These are phyloP conservation scores for Chlorella sp. DNA, from an alignment of 139 green algal genomes.

Conservation along the genomic window DNA sequence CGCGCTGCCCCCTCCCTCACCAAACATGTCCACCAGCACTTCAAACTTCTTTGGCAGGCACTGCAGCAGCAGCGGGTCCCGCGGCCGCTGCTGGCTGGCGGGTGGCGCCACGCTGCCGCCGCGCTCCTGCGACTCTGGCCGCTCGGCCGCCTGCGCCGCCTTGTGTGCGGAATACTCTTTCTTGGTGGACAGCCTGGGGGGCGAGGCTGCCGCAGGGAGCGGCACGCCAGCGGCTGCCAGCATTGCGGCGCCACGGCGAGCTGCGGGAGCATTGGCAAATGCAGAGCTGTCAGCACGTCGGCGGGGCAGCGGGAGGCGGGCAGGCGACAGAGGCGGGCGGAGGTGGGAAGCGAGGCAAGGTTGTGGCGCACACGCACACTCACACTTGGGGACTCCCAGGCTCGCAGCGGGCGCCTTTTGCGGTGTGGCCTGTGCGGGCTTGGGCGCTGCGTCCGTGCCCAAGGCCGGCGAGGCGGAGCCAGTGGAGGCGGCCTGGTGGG, in stretches of 20 bases:
- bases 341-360: not conserved
- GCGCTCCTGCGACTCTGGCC: not conserved
- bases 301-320: not conserved
- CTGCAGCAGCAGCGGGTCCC: constrained; percentile 26
- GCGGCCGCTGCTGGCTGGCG: not conserved
- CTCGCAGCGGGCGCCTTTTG: too few relatives aligned
- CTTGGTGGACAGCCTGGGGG: constrained; percentile 2
- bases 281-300: too few relatives aligned
- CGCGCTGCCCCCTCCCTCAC: not conserved
- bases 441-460: not conserved
- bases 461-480: not conserved
- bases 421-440: not conserved
- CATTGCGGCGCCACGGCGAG: constrained; percentile 21
- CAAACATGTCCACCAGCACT: constrained; percentile 37
- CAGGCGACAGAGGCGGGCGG: not conserved
- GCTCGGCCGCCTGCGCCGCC: not conserved
- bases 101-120: not conserved
- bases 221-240: constrained; percentile 9
- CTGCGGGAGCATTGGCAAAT: not conserved
- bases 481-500: not conserved
- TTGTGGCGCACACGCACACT: not conserved
- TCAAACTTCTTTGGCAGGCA: constrained; percentile 12
- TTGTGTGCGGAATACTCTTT: constrained; percentile 1
- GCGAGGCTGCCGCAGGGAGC: not conserved
- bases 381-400: too few relatives aligned